Percentiles rank a stretch among this genome's conserved stretches.
Conservation (phyloP, 2,329 filamentous ascomycete genomes). For the Calonectria hawksworthii region DNA sequence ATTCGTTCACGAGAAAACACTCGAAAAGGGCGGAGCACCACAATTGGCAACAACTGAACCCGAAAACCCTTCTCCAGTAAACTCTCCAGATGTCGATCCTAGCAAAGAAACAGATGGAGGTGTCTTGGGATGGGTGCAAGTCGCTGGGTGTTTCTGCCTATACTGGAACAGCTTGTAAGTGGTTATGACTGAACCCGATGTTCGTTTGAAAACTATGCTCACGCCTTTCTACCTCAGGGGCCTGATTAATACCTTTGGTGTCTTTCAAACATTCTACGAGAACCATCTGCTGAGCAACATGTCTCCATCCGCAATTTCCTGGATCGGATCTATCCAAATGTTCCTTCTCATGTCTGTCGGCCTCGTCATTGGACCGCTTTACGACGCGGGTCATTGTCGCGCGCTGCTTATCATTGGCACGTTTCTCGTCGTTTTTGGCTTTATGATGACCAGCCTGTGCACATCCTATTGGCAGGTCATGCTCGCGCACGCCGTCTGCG, state of each 20-base stretch:
- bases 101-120: not conserved
- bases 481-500: slow-evolving; percentile 55
- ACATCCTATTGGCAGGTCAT: slow-evolving; percentile 59
- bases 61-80: not conserved
- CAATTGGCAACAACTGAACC: not conserved
- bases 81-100: not conserved
- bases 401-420: slow-evolving; percentile 52
- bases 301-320: slow-evolving; percentile 58
- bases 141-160: slow-evolving; percentile 24
- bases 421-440: slow-evolving; percentile 54
- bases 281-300: slow-evolving; percentile 48
- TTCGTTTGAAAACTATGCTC: not conserved
- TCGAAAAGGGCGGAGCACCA: not conserved
- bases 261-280: slow-evolving; percentile 62
- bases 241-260: slow-evolving; percentile 60
- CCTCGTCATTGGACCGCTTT: slow-evolving; percentile 56
- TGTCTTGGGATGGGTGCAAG: slow-evolving; percentile 18
- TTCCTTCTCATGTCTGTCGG: slow-evolving; percentile 58
- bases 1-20: not conserved
- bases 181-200: not conserved
- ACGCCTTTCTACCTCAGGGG: slow-evolving; percentile 33
- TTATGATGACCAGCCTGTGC: slow-evolving; percentile 62
- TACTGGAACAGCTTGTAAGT: slow-evolving; percentile 27
- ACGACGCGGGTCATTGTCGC: slow-evolving; percentile 59
- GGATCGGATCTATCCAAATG: slow-evolving; percentile 60